A percentile compares a stretch with the other conserved stretches of the same genome.
Conservation (phyloP, 2,329 filamentous ascomycete species). For the Coleophoma cylindrospora region DNA sequence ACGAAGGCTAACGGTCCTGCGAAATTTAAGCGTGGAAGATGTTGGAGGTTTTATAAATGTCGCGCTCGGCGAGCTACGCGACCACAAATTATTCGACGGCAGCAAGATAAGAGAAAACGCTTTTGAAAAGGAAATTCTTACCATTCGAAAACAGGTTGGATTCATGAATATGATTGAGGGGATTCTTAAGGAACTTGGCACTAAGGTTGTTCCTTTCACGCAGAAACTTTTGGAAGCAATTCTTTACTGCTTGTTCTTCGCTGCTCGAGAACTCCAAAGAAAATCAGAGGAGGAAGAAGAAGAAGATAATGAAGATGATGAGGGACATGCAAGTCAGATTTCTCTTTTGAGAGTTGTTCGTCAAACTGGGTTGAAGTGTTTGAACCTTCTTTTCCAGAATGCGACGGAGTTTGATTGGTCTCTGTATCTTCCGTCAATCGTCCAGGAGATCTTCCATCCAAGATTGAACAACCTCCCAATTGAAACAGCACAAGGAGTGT, state of each 20-base stretch:
- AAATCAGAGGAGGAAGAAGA: conserved; percentile 26
- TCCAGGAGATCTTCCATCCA: conserved; percentile 71
- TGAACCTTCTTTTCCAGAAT: conserved; percentile 73
- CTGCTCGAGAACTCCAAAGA: conserved; percentile 53
- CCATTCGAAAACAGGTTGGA: conserved; percentile 78
- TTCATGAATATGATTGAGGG: conserved; percentile 88
- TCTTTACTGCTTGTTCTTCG: conserved; percentile 73
- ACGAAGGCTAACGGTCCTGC: conserved; percentile 74
- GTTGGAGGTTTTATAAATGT: conserved; percentile 80
- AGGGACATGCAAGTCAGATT: conserved; percentile 29
- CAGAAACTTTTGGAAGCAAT: conserved; percentile 68
- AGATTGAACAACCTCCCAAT: conserved; percentile 72
- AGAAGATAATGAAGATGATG: conserved; percentile 29
- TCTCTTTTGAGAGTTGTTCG: conserved; percentile 64
- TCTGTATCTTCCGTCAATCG: conserved; percentile 64
- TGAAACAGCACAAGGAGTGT: conserved; percentile 87
- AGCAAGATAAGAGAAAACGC: conserved; percentile 29
- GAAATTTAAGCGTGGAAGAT: conserved; percentile 69
- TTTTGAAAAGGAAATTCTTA: conserved; percentile 55
- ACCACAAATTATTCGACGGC: conserved; percentile 50
- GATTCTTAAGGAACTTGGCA: conserved; percentile 79
- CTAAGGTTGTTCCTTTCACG: conserved; percentile 63
- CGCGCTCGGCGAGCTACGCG: conserved; percentile 65
- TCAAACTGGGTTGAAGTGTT: conserved; percentile 73
- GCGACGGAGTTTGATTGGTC: conserved; percentile 68